Base-by-base conservation (phyloP, 148 eudicot genomes). In the Chenopodium suecicum region DNA sequence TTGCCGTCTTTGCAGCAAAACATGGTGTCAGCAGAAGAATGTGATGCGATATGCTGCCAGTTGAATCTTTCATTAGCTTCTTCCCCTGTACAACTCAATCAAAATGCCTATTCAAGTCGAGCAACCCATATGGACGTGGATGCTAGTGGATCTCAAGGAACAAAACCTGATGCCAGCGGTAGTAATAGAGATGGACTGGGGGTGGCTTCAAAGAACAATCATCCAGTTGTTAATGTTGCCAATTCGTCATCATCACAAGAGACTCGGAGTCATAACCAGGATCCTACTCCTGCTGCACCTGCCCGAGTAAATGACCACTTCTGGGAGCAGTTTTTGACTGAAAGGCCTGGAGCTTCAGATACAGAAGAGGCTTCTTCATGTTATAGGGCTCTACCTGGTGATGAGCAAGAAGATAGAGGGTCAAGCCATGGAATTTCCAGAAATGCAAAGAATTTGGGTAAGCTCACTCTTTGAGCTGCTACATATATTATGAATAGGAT, bases 271-370 rank as follows among this genome's bases (percentile, higher is more conserved):
- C 86, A 82, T 64, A 91, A 80, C 67, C 89, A 85, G 86, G 91
- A 48, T 77, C 83, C 87, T 32, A 70, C 85, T 22, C 80, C 88
- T 46, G 80, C 83, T 68, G 86, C 85, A 70, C 92, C 79, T 78
- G 85, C 80, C 64, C 89, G 88, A 65, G 96, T 88, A 37, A 95
- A 95, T 88, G 98, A 95, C 85, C 78, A 86, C 9, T 95, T 95
- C 82, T 95, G 98, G 98, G 98, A 95, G 82, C 98, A 95, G 85
- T 95, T 95, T 77, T 87, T 95, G 32, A 93, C 98, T 12, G 98
- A 95, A 84, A 90, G 90, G 82, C 98, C 98, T 7, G 98, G 98
- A 20, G 78, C 90, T 47, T 83, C 91, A 10, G 97, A 92, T 60
- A 86, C 85, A 73, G 98, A 93, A 87, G 96, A 92, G 87, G 93